phyloP scores from a whole-genome alignment of 1,139 yeast genomes.

The Geotrichum phurueaensis region DNA sequence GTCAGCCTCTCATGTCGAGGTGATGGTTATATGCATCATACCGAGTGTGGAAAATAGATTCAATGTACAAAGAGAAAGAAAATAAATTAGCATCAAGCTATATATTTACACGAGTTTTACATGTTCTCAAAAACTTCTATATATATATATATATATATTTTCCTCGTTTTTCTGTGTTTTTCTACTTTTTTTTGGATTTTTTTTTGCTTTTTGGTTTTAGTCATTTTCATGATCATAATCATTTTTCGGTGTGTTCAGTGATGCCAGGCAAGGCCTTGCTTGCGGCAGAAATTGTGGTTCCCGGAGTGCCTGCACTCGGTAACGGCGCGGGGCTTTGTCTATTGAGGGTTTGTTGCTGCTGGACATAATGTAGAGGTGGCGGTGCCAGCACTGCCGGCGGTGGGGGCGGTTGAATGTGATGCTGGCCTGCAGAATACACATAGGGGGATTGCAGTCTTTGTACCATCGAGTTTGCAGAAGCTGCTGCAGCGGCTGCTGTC shows the following conservation, averaged over 20 bases:
- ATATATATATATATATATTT: no score
- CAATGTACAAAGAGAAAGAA: background rate
- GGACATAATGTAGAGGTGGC: background rate
- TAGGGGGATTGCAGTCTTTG: constrained; percentile 16
- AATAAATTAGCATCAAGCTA: background rate
- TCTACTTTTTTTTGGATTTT: no score
- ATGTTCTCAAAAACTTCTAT: background rate
- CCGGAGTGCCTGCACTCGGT: constrained; percentile 2
- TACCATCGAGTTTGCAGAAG: constrained; percentile 10
- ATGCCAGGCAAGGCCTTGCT: constrained; percentile 1
- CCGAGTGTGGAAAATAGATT: no score
- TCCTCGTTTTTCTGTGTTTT: no score
- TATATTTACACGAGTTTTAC: background rate
- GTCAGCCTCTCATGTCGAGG: no score
- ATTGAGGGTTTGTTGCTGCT: constrained; percentile 3
- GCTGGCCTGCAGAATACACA: constrained; percentile 8
- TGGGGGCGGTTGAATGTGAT: constrained; percentile 7
- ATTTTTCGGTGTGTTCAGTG: background rate
- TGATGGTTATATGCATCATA: no score
- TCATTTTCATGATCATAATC: background rate
- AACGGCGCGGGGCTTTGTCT: background rate
- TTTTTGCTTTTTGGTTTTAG: background rate
- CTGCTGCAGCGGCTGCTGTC: constrained; percentile 12
- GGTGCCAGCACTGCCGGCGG: constrained; percentile 1
- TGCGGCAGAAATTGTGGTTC: constrained; percentile 7